Percentiles rank a stretch among this genome's conserved stretches.
phyloP scores from a whole-genome alignment of 129 eudicot species.

The Calendula officinalis region DNA sequence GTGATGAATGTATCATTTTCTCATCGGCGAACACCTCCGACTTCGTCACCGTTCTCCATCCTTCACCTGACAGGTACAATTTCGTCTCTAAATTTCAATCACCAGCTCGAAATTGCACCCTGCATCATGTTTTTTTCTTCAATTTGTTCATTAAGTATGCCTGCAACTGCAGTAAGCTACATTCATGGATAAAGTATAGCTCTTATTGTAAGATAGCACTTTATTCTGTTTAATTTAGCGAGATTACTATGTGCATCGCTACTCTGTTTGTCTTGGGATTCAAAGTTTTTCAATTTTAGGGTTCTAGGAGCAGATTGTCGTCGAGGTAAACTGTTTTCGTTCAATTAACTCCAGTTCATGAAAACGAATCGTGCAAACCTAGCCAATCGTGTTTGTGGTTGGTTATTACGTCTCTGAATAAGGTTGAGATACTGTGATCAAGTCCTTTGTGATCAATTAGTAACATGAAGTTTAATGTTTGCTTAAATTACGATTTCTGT shows the following conservation, averaged over 20 bases:
- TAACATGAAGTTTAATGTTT: neutral
- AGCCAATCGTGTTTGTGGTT: slow-evolving; percentile 6
- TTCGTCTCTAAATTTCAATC: slow-evolving; percentile 8
- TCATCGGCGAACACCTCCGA: slow-evolving; percentile 20
- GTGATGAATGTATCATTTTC: slow-evolving; percentile 20
- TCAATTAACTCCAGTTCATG: neutral
- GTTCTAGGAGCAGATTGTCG: slow-evolving; percentile 5
- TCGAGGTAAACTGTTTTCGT: slow-evolving; percentile 4
- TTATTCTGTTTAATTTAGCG: neutral
- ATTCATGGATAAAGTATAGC: slow-evolving; percentile 10
- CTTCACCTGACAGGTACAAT: slow-evolving; percentile 18
- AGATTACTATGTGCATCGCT: neutral
- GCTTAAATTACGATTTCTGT: neutral
- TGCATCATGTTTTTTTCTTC: neutral
- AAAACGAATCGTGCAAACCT: neutral
- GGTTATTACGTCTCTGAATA: slow-evolving; percentile 10
- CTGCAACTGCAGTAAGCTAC: slow-evolving; percentile 12
- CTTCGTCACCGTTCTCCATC: slow-evolving; percentile 12
- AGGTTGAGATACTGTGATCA: slow-evolving; percentile 14
- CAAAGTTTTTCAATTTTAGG: neutral
- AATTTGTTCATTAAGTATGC: neutral
- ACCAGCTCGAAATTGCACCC: slow-evolving; percentile 3
- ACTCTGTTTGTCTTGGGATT: slow-evolving; percentile 6
- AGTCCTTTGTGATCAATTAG: slow-evolving; percentile 3
- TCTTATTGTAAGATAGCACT: slow-evolving; percentile 6